phyloP scores from a whole-genome alignment of 345 rosid species.

The Syzygium aromaticum region DNA sequence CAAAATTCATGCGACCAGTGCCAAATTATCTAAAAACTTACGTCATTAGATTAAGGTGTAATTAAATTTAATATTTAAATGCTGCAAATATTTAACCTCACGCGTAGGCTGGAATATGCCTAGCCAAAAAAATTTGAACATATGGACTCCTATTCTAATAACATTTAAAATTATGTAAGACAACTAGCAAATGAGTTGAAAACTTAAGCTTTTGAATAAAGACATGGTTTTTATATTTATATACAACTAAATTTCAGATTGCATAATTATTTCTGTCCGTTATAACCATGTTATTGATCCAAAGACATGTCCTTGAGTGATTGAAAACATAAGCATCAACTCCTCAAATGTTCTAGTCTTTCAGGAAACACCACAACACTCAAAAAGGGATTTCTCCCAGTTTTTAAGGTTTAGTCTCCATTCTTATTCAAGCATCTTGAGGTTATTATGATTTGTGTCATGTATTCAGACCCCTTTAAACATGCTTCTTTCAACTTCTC shows the following conservation, averaged over 20 bases:
- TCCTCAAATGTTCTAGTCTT: neutral
- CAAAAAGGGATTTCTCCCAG: neutral
- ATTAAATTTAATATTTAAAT: neutral
- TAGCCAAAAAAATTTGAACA: neutral
- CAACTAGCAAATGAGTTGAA: neutral
- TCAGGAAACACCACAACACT: neutral
- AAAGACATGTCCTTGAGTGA: neutral
- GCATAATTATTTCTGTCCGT: neutral
- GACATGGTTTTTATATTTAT: neutral
- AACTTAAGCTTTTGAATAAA: neutral
- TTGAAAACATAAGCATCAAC: neutral
- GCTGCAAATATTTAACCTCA: neutral
- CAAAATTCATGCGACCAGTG: neutral
- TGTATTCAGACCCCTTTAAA: neutral
- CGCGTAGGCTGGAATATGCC: neutral
- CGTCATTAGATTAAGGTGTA: neutral
- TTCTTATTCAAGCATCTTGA: neutral
- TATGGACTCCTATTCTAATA: neutral
- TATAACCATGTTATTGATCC: neutral
- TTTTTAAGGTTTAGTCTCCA: neutral
- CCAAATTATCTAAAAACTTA: neutral
- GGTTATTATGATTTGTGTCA: neutral
- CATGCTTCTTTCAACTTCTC: neutral
- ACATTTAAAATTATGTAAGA: neutral
- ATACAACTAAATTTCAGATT: neutral